Evolutionary conservation across 1,139 yeast genomes (phyloP).

Genomic region (Groenewaldozyma auringiensis): DNA sequence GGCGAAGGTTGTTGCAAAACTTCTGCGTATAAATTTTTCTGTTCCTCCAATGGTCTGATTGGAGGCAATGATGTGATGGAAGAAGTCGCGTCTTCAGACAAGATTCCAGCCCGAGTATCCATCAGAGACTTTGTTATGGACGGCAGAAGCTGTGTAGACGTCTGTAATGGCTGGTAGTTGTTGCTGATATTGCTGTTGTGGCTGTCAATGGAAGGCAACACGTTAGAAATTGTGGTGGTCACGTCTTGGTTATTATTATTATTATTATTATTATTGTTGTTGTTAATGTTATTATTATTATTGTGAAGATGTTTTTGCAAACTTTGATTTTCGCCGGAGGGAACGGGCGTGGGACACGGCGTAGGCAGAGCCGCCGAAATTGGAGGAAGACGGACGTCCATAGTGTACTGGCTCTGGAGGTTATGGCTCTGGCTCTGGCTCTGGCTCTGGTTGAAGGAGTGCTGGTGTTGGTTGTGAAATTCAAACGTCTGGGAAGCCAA

Average conservation of each 20-base stretch:
- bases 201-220: slow-evolving; percentile 4
- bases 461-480: too few species aligned
- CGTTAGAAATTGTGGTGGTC: background rate
- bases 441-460: too few species aligned
- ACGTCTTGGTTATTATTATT: background rate
- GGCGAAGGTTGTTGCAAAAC: background rate
- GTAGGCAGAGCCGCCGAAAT: slow-evolving; percentile 1
- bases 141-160: background rate
- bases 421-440: slow-evolving; percentile 7
- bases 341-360: slow-evolving; percentile 1
- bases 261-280: background rate
- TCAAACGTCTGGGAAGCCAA: too few species aligned
- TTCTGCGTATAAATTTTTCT: background rate
- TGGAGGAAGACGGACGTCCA: slow-evolving; percentile 3
- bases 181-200: slow-evolving; percentile 3
- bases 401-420: background rate
- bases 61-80: slow-evolving; percentile 8
- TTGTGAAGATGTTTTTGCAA: background rate
- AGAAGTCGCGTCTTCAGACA: slow-evolving; percentile 8
- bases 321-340: background rate
- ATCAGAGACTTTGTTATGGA: background rate
- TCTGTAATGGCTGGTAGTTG: background rate
- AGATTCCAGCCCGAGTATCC: background rate
- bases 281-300: background rate
- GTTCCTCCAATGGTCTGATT: slow-evolving; percentile 2